A percentile compares a stretch with the other conserved stretches of the same genome.
Conservation (phyloP, 2,329 filamentous ascomycete species). For the Anthostomella pinea region DNA sequence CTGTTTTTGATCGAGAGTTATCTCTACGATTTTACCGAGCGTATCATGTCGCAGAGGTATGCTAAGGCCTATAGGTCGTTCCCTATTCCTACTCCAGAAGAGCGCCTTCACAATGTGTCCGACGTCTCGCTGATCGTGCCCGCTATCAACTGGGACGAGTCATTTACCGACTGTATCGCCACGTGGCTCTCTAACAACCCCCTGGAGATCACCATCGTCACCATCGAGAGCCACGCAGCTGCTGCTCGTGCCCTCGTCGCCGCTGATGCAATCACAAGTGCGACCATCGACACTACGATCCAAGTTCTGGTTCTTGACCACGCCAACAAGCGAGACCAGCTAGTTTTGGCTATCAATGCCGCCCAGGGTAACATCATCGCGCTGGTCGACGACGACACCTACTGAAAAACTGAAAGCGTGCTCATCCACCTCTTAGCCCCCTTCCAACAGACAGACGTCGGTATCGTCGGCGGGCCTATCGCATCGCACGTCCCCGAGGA, state of each 20-base stretch:
- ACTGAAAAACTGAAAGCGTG: constrained; percentile 13
- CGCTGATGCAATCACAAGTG: constrained; percentile 5
- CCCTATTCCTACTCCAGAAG: constrained; percentile 6
- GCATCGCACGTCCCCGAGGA: constrained; percentile 20
- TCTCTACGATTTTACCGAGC: constrained; percentile 15
- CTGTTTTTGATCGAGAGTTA: constrained; percentile 3
- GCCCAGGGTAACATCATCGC: constrained; percentile 22
- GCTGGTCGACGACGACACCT: constrained; percentile 30
- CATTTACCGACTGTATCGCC: constrained; percentile 17
- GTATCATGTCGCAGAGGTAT: neutral
- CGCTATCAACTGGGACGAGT: constrained; percentile 22
- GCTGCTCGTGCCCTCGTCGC: constrained; percentile 1
- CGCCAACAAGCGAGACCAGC: constrained; percentile 28
- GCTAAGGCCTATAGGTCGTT: constrained; percentile 15
- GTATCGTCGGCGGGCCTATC: constrained; percentile 23
- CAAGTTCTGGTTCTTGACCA: constrained; percentile 11
- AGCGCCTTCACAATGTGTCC: constrained; percentile 1
- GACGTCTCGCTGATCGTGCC: constrained; percentile 30
- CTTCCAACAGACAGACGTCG: constrained; percentile 24
- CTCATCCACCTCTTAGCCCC: constrained; percentile 24
- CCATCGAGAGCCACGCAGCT: constrained; percentile 4
- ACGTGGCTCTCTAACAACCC: constrained; percentile 24
- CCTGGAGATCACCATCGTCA: constrained; percentile 30
- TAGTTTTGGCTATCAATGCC: constrained; percentile 20
- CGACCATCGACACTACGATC: constrained; percentile 9